Percentiles rank a stretch among this genome's conserved stretches.
Evolutionary conservation across 495 filamentous ascomycete genomes (phyloP).

Genomic region (Xylaria acuta): DNA sequence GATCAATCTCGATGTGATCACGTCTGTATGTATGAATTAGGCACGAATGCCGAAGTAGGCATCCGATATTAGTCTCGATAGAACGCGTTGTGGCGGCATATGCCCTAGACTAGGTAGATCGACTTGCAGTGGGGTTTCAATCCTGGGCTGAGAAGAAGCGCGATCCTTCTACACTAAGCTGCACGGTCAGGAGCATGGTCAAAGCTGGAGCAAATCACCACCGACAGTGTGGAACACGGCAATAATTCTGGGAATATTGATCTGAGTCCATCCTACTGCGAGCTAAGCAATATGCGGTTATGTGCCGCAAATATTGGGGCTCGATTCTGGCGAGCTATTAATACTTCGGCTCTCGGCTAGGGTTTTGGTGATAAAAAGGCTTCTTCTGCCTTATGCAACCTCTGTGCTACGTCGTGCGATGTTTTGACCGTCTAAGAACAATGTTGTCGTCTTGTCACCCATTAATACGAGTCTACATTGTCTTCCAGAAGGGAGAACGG

Average conservation of each 20-base stretch:
- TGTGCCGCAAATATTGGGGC: constrained; percentile 9
- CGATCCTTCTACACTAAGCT: constrained; percentile 8
- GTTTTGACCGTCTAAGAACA: background rate
- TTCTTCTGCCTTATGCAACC: background rate
- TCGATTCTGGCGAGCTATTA: constrained; percentile 19
- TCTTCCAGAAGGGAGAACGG: background rate
- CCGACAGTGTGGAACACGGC: constrained; percentile 11
- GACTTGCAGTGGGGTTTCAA: constrained; percentile 2
- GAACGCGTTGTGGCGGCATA: background rate
- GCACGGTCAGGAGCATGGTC: background rate
- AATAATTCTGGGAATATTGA: background rate
- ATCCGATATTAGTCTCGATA: background rate
- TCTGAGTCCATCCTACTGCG: background rate
- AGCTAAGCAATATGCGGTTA: constrained; percentile 3
- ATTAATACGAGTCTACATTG: constrained; percentile 3
- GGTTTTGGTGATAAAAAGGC: background rate
- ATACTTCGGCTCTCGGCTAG: constrained; percentile 17
- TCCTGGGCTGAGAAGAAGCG: background rate
- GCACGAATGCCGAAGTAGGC: constrained; percentile 1
- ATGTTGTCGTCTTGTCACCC: too few relatives aligned
- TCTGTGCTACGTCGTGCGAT: background rate
- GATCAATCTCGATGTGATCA: background rate
- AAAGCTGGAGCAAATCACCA: background rate
- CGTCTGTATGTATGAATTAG: background rate
- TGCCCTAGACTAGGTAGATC: background rate